Base-by-base conservation (phyloP, 768 basidiomycete species). In the Rhodotorula babjevae region DNA sequence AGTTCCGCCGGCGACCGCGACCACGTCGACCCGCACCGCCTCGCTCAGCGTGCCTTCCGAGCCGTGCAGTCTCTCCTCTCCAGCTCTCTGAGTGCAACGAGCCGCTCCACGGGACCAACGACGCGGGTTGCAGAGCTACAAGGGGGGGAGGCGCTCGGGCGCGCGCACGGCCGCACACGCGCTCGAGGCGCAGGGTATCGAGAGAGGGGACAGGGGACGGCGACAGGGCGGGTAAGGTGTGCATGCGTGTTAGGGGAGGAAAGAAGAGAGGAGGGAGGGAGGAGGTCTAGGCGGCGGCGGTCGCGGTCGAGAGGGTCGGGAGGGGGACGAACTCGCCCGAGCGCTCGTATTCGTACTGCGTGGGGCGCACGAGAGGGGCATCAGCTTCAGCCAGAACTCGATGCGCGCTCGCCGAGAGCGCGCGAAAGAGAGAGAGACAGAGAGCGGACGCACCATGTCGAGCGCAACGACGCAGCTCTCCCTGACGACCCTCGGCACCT, bases 401-500 rank as follows among this genome's bases (percentile, higher is more conserved):
- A 23, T 49, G 47, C 18, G 6, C 15, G n/a, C n/a, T n/a, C n/a
- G n/a, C n/a, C n/a, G n/a, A n/a, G n/a, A n/a, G n/a, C n/a, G n/a
- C n/a, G 49, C 14, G 21, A 52, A 27, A 6, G 23, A 52, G 23
- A 25, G 23, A 27, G 44, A 4, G 40, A 9, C 2, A 31, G 57
- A 25, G 57, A 33, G 29, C 31, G 9, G 15, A 59, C 58, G 58
- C 42, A 76, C 71, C 77, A 79, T 78, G 49, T 79, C 96, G 65
- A 99, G 86, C 5, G 96, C 96, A 62, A 99, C 88, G 78, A 93
- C 88, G 81, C 96, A 98, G 75, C 93, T 96, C 82, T 99, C 94
- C 66, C 89, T 86, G 6, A 99, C 96, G 31, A 98, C 94, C 23
- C 85, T 83, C 0, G 94, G 93, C 15, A 91, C 87, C 77, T 93